Evolutionary conservation across 2,329 filamentous ascomycete species (phyloP).

Genomic region (Leptographium lundbergii): DNA sequence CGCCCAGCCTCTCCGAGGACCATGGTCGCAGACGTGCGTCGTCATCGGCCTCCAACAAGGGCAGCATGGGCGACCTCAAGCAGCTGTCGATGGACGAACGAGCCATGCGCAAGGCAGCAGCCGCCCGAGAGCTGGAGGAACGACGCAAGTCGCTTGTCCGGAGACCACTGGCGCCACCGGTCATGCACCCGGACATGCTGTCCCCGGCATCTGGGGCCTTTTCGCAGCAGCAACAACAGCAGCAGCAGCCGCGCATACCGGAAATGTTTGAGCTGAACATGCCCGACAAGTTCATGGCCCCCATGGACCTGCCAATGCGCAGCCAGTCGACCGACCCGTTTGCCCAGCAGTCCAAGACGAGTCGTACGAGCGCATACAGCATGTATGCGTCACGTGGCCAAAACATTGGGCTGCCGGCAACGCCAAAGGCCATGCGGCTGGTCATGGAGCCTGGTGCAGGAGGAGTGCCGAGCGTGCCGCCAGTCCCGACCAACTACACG

Average conservation of each 20-base stretch:
- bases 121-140: constrained; percentile 78
- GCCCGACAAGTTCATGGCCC: constrained; percentile 23
- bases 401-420: constrained; percentile 72
- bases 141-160: constrained; percentile 72
- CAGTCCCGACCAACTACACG: constrained; percentile 35
- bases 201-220: not conserved
- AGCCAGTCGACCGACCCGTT: constrained; percentile 55
- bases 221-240: not conserved
- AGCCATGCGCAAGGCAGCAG: constrained; percentile 57
- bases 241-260: constrained; percentile 12
- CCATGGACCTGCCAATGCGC: constrained; percentile 37
- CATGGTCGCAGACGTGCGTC: constrained; percentile 23
- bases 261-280: constrained; percentile 25
- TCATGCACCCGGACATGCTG: constrained; percentile 50
- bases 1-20: constrained; percentile 15
- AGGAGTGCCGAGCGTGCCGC: constrained; percentile 31
- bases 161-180: constrained; percentile 65
- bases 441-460: constrained; percentile 48
- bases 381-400: constrained; percentile 35
- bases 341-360: constrained; percentile 10
- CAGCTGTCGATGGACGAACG: constrained; percentile 43
- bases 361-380: constrained; percentile 21
- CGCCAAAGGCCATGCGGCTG: constrained; percentile 80
- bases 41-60: constrained; percentile 23
- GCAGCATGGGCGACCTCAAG: constrained; percentile 33